Conservation (phyloP, 352 stramenopile genomes). For the Phytophthora rubi region DNA sequence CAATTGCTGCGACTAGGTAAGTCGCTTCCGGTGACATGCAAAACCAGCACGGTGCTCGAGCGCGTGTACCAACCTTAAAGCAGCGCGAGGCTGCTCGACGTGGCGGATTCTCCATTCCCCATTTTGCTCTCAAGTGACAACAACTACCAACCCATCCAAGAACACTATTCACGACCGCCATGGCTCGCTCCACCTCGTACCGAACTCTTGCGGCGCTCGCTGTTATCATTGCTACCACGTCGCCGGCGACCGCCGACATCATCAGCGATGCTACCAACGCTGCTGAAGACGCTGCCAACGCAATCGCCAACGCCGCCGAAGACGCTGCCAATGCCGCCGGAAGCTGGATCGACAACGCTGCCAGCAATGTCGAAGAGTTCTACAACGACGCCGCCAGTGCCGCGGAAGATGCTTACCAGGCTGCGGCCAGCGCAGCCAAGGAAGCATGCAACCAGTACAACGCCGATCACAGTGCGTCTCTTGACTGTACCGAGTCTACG, state of each 20-base stretch:
- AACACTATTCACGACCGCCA: neutral
- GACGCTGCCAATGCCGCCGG: slow-evolving; percentile 26
- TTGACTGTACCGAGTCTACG: slow-evolving; percentile 29
- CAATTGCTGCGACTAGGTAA: neutral
- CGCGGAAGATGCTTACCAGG: slow-evolving; percentile 26
- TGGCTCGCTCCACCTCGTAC: slow-evolving; percentile 29
- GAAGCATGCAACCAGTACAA: slow-evolving; percentile 31
- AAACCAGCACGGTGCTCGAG: slow-evolving; percentile 10
- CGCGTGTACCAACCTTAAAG: slow-evolving; percentile 1
- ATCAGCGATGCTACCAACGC: slow-evolving; percentile 30
- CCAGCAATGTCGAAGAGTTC: slow-evolving; percentile 32
- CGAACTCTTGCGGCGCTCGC: slow-evolving; percentile 16
- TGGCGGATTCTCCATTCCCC: slow-evolving; percentile 15
- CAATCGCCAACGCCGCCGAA: slow-evolving; percentile 16
- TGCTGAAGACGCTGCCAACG: slow-evolving; percentile 29
- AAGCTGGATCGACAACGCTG: slow-evolving; percentile 33
- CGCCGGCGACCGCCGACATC: slow-evolving; percentile 18
- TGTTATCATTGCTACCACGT: slow-evolving; percentile 9
- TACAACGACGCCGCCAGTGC: slow-evolving; percentile 29
- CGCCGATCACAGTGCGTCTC: slow-evolving; percentile 19
- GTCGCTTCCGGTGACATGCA: neutral
- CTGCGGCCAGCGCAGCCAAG: slow-evolving; percentile 23
- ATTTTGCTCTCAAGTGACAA: slow-evolving; percentile 20
- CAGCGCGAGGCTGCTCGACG: slow-evolving; percentile 3
- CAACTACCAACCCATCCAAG: slow-evolving; percentile 11